Conservation (phyloP, 495 filamentous ascomycete species). For the Bacidia gigantensis region DNA sequence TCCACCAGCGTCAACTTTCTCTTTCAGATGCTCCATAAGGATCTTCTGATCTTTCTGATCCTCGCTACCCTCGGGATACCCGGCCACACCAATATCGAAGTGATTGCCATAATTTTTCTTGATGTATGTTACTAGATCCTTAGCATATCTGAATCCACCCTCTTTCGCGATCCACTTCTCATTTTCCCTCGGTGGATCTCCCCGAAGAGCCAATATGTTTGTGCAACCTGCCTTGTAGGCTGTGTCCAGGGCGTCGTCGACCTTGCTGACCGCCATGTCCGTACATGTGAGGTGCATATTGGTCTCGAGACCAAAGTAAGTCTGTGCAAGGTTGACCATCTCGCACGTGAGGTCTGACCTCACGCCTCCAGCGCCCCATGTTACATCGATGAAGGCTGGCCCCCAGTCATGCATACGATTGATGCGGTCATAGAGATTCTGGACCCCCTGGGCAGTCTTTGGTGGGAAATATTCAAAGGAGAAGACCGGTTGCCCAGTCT, state of each 20-base stretch:
- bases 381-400: conserved; percentile 93
- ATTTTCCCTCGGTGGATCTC: conserved; percentile 88
- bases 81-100: conserved; percentile 96
- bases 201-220: conserved; percentile 90
- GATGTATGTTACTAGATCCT: conserved; percentile 89
- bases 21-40: conserved; percentile 85
- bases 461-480: conserved; percentile 99
- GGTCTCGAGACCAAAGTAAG: conserved; percentile 92
- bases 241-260: conserved; percentile 73
- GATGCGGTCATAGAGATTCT: conserved; percentile 99
- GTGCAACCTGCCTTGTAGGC: conserved; percentile 94
- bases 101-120: conserved; percentile 79
- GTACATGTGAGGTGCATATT: conserved; percentile 99
- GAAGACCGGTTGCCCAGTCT: conserved; percentile 65
- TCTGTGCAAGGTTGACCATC: conserved; percentile 94
- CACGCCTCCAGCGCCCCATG: conserved; percentile 93
- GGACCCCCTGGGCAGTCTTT: conserved; percentile 95
- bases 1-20: conserved; percentile 92
- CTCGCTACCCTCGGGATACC: conserved; percentile 92
- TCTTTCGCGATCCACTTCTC: conserved; percentile 84
- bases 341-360: conserved; percentile 86
- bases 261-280: conserved; percentile 84
- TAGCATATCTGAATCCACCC: conserved; percentile 80
- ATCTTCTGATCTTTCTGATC: conserved; percentile 75
- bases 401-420: conserved; percentile 94